Evolutionary conservation across 148 eudicot genomes (phyloP).

Genomic region (Pouteria glomerata): DNA sequence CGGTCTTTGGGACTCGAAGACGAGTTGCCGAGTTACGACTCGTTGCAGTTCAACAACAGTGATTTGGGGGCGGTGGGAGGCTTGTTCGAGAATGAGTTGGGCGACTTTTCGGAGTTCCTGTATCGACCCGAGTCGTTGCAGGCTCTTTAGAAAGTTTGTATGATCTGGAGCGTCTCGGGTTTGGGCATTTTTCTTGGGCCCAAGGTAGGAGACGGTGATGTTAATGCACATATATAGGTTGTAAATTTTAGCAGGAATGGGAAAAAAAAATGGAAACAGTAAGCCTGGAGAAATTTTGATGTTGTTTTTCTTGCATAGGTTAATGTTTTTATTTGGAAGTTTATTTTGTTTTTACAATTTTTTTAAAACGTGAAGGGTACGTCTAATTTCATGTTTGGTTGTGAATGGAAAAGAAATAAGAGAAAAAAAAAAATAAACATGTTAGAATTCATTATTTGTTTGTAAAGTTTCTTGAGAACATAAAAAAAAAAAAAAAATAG

Average conservation of each 20-base stretch:
- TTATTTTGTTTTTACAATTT: too few relatives aligned
- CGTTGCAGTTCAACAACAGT: slow-evolving; percentile 1
- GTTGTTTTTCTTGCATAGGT: too few relatives aligned
- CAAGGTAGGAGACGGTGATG: neutral
- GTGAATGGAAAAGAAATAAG: too few relatives aligned
- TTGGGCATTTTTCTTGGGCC: neutral
- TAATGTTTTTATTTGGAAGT: too few relatives aligned
- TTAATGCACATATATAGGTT: neutral
- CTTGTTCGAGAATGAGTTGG: slow-evolving; percentile 9
- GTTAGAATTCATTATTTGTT: too few relatives aligned
- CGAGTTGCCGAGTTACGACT: slow-evolving; percentile 11
- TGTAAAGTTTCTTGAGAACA: too few relatives aligned
- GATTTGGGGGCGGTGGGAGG: slow-evolving; percentile 13
- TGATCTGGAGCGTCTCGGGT: neutral
- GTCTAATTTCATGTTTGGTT: too few relatives aligned
- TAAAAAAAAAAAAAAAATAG: too few relatives aligned
- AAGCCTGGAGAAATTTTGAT: too few relatives aligned
- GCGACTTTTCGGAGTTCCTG: slow-evolving; percentile 15
- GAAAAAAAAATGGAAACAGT: neutral
- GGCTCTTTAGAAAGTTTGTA: neutral
- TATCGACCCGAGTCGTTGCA: slow-evolving; percentile 1
- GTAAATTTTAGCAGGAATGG: neutral
- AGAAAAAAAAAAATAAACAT: too few relatives aligned
- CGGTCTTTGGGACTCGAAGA: slow-evolving; percentile 12
- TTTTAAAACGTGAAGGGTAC: too few relatives aligned